Evolutionary conservation across 2,329 filamentous ascomycete species (phyloP).

Genomic region (Ceratocystis papillata): DNA sequence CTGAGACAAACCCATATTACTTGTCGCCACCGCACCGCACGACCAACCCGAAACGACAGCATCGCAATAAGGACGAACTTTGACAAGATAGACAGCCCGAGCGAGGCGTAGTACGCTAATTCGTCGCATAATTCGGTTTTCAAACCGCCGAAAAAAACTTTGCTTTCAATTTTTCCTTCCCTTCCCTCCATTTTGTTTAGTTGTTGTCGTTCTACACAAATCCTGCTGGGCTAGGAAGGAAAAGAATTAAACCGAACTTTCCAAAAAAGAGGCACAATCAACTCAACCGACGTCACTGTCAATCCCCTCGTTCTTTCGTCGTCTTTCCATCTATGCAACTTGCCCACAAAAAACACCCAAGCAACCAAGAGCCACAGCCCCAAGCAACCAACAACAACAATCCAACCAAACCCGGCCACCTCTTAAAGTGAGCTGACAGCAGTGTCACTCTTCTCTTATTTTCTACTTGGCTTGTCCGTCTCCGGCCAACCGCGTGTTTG

Average conservation of each 20-base stretch:
- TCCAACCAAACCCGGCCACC: too few species aligned
- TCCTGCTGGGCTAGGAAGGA: background rate
- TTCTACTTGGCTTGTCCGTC: background rate
- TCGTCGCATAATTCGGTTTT: background rate
- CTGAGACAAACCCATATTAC: background rate
- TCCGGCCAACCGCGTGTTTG: background rate
- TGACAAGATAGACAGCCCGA: background rate
- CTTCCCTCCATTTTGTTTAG: background rate
- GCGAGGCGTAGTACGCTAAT: conserved; percentile 4
- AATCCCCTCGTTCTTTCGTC: background rate
- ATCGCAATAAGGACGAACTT: background rate
- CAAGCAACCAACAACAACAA: background rate
- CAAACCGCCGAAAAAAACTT: background rate
- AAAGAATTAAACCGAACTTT: too few species aligned
- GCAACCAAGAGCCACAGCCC: conserved; percentile 3
- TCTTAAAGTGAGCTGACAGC: too few species aligned
- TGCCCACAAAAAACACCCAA: background rate
- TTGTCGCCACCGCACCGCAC: background rate
- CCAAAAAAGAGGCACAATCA: background rate
- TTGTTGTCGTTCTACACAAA: background rate
- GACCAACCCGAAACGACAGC: background rate
- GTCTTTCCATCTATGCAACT: background rate
- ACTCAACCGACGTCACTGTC: background rate
- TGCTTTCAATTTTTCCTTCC: background rate
- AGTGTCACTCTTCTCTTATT: background rate